Evolutionary conservation across 2,329 filamentous ascomycete species (phyloP).

Genomic region (Rhinocladiella mackenziei): DNA sequence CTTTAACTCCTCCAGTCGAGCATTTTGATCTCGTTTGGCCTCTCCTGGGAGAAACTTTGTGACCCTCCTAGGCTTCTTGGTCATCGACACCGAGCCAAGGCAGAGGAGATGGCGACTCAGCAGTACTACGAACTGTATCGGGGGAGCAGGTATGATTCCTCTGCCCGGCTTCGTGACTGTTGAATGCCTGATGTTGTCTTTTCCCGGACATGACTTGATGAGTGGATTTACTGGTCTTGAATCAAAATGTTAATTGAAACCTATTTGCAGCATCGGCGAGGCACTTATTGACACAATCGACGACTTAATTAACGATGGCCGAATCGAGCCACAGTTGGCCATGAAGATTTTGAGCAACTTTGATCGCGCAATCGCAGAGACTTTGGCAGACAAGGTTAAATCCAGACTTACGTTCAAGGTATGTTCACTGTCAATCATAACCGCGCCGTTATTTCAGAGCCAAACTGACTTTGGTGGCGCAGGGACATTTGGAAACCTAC

Average conservation of each 20-base stretch:
- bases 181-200: not conserved
- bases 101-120: constrained; percentile 34
- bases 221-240: constrained; percentile 24
- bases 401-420: constrained; percentile 91
- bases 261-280: constrained; percentile 71
- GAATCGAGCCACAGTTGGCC: constrained; percentile 94
- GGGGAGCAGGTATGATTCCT: constrained; percentile 77
- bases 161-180: not conserved
- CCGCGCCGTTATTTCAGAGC: not conserved
- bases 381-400: constrained; percentile 88
- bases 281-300: constrained; percentile 95
- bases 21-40: no score
- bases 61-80: not conserved
- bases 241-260: no score
- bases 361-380: constrained; percentile 86
- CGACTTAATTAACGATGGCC: constrained; percentile 87
- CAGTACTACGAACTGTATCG: constrained; percentile 93
- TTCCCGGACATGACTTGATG: constrained; percentile 8
- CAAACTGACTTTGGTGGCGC: constrained; percentile 8
- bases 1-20: no score
- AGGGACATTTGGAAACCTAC: constrained; percentile 97
- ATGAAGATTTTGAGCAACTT: constrained; percentile 98
- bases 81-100: not conserved
- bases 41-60: no score
- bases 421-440: constrained; percentile 38